A percentile compares a stretch with the other conserved stretches of the same genome.
Evolutionary conservation across 2,329 filamentous ascomycete species (phyloP).

Genomic region (Ophiobolus disseminans): DNA sequence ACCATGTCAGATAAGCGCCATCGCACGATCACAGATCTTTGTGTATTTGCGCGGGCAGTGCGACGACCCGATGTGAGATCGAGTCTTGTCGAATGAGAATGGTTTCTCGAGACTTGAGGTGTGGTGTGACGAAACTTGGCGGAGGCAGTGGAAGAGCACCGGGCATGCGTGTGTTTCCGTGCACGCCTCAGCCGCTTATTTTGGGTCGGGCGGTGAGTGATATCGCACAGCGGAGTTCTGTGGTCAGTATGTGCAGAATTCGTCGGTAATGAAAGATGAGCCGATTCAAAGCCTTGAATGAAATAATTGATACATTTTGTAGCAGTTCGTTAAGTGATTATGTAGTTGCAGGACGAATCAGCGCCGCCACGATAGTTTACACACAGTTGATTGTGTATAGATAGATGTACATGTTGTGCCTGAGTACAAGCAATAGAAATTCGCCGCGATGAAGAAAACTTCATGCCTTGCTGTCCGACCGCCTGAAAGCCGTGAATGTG

Average conservation of each 20-base stretch:
- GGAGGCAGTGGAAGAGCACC: constrained; percentile 1
- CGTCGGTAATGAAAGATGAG: neutral
- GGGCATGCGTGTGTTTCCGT: constrained; percentile 9
- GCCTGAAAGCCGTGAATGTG: neutral
- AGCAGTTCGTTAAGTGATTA: no score
- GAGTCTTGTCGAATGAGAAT: neutral
- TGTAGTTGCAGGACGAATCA: neutral
- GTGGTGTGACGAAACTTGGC: constrained; percentile 11
- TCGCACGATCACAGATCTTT: neutral
- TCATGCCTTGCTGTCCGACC: no score
- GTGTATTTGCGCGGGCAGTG: neutral
- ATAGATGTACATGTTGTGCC: no score
- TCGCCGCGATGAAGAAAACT: no score
- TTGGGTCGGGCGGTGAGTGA: constrained; percentile 19
- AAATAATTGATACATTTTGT: no score
- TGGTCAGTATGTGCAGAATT: constrained; percentile 2
- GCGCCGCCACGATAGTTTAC: no score
- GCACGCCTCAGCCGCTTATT: constrained; percentile 7
- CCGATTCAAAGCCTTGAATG: neutral
- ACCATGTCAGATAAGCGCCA: constrained; percentile 1
- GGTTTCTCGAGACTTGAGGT: neutral
- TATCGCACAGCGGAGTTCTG: constrained; percentile 3
- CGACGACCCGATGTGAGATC: neutral
- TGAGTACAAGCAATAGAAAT: no score
- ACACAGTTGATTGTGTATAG: no score